A percentile compares a stretch with the other conserved stretches of the same genome.
phyloP scores from a whole-genome alignment of 2,329 filamentous ascomycete genomes.

The Aschersonia sp. region DNA sequence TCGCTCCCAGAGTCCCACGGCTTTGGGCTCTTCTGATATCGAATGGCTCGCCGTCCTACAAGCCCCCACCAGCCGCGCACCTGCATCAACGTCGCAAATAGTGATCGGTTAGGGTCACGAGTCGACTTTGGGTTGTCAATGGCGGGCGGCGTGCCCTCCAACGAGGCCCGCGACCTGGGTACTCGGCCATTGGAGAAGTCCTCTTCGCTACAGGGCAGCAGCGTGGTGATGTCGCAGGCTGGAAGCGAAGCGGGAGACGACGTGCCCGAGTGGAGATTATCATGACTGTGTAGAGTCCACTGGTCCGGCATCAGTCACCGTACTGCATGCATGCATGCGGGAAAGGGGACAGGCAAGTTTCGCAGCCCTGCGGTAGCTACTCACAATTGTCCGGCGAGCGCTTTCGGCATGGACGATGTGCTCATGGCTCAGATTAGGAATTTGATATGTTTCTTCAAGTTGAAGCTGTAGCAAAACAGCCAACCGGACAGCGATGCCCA shows the following conservation, averaged over 20 bases:
- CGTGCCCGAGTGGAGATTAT: conserved; percentile 40
- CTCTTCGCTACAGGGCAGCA: conserved; percentile 36
- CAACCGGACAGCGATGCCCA: conserved; percentile 42
- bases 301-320: conserved; percentile 9
- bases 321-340: too few species aligned
- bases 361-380: conserved; percentile 4
- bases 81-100: conserved; percentile 42
- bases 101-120: conserved; percentile 27
- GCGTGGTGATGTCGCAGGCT: conserved; percentile 37
- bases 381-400: conserved; percentile 39
- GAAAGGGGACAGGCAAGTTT: too few species aligned
- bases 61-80: conserved; percentile 39
- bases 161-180: conserved; percentile 35
- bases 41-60: conserved; percentile 32
- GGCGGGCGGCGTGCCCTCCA: conserved; percentile 37
- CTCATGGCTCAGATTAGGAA: conserved; percentile 26
- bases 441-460: conserved; percentile 37
- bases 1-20: conserved; percentile 35
- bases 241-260: conserved; percentile 34
- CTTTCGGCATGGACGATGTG: conserved; percentile 36
- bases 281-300: conserved; percentile 47
- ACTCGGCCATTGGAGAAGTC: conserved; percentile 33
- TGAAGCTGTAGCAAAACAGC: conserved; percentile 39
- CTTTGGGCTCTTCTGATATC: conserved; percentile 24
- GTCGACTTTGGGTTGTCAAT: conserved; percentile 28